Evolutionary conservation across 129 eudicot genomes (phyloP).

Genomic region (Ambrosia trifida): DNA sequence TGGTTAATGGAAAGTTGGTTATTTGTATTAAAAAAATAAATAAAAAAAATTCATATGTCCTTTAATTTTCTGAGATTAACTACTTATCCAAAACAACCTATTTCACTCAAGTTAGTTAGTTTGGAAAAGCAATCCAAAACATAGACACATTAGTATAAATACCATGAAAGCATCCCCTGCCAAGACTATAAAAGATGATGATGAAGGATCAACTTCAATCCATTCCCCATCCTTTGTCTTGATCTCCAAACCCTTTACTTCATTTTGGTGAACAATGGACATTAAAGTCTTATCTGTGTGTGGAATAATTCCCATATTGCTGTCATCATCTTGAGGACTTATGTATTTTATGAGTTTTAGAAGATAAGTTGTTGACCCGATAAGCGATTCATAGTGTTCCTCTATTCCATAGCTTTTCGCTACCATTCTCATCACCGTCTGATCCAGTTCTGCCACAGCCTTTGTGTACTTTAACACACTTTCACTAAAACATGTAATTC

Average conservation of each 20-base stretch:
- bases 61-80: neutral
- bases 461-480: slow-evolving; percentile 34
- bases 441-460: slow-evolving; percentile 50
- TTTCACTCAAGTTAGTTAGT: neutral
- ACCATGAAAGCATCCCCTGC: slow-evolving; percentile 72
- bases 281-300: slow-evolving; percentile 65
- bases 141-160: neutral
- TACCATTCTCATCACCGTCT: slow-evolving; percentile 56
- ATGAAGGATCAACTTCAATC: slow-evolving; percentile 53
- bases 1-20: too few species aligned
- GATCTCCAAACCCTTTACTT: slow-evolving; percentile 59
- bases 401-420: slow-evolving; percentile 52
- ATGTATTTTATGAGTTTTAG: slow-evolving; percentile 49
- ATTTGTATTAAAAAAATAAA: too few species aligned
- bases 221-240: slow-evolving; percentile 49
- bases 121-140: neutral
- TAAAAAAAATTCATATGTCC: too few species aligned
- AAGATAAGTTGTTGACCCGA: slow-evolving; percentile 43
- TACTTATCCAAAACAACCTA: neutral
- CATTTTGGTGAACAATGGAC: slow-evolving; percentile 53
- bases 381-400: slow-evolving; percentile 35
- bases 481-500: slow-evolving; percentile 27
- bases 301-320: slow-evolving; percentile 47
- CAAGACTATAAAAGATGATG: slow-evolving; percentile 57
- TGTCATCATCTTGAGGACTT: slow-evolving; percentile 33